These are phyloP conservation scores for Pseudomassariella vexata DNA, from an alignment of 2,329 filamentous ascomycete genomes.

Conservation along the genomic window DNA sequence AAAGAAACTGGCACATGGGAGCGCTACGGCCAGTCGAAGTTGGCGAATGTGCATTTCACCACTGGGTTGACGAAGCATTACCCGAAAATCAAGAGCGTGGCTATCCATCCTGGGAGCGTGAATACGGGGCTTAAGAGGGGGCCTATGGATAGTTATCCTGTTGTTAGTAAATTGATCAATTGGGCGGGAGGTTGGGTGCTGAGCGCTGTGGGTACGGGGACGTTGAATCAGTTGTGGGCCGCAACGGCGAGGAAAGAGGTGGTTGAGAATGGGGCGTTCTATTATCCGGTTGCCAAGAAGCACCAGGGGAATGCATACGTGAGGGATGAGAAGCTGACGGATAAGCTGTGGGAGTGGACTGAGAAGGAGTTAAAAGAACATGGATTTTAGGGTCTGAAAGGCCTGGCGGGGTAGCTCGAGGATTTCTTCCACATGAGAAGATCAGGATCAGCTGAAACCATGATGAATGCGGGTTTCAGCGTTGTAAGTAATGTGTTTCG, in stretches of 20 bases:
- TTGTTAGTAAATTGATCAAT: constrained; percentile 6
- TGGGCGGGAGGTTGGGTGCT: constrained; percentile 8
- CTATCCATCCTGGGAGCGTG: constrained; percentile 35
- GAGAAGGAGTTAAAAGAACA: constrained; percentile 17
- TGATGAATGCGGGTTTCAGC: no score
- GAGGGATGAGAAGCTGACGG: constrained; percentile 16
- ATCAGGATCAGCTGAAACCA: no score
- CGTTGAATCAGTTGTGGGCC: constrained; percentile 32
- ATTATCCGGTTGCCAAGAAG: constrained; percentile 25
- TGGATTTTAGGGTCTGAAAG: no score
- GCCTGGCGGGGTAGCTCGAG: no score
- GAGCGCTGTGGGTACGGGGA: constrained; percentile 26
- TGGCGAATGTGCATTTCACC: constrained; percentile 40
- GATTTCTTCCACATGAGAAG: no score
- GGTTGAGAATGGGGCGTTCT: constrained; percentile 25
- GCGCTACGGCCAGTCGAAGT: constrained; percentile 41
- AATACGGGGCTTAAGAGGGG: constrained; percentile 23
- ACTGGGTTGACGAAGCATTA: constrained; percentile 31
- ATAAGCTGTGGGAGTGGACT: constrained; percentile 23
- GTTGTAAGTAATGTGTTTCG: no score
- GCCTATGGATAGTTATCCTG: constrained; percentile 1
- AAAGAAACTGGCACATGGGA: no score
- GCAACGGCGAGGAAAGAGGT: constrained; percentile 18
- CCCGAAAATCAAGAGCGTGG: constrained; percentile 26
- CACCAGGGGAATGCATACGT: constrained; percentile 11